phyloP scores from a whole-genome alignment of 129 eudicot genomes.

The Rutidosis leptorrhynchoides region DNA sequence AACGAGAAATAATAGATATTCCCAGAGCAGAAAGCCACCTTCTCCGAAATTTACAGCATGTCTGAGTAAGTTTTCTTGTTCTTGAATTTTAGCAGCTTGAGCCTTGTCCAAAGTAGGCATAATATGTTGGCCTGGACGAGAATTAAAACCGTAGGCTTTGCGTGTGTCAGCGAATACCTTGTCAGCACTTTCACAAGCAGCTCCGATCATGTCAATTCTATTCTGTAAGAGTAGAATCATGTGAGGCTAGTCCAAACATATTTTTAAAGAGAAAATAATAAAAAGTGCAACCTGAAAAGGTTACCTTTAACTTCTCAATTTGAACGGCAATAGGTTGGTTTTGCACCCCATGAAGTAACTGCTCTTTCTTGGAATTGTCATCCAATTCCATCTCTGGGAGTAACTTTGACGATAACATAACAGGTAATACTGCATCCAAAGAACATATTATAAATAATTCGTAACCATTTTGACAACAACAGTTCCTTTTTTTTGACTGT shows the following conservation, averaged over 20 bases:
- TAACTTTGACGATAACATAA: constrained; percentile 93
- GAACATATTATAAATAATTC: too few species aligned
- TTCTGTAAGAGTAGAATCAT: too few species aligned
- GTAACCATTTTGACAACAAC: too few species aligned
- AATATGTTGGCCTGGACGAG: constrained; percentile 70
- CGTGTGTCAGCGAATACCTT: constrained; percentile 91
- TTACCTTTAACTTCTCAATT: constrained; percentile 89
- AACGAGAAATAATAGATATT: background rate
- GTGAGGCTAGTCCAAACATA: too few species aligned
- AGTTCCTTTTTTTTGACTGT: too few species aligned
- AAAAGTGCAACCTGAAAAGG: too few species aligned
- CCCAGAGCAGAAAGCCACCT: constrained; percentile 51
- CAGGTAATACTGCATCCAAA: constrained; percentile 90
- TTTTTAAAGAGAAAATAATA: too few species aligned
- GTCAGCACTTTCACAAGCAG: constrained; percentile 97
- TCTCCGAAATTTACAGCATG: constrained; percentile 91
- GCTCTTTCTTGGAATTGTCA: constrained; percentile 79
- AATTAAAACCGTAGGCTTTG: constrained; percentile 75
- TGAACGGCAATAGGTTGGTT: constrained; percentile 60
- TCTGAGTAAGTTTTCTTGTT: constrained; percentile 77
- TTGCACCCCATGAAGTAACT: constrained; percentile 81
- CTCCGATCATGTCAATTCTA: constrained; percentile 93
- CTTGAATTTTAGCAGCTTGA: constrained; percentile 95
- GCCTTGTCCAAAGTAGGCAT: constrained; percentile 79
- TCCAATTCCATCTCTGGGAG: constrained; percentile 93